phyloP scores from a whole-genome alignment of 2,329 filamentous ascomycete genomes.

The Sclerotinia glacialis region DNA sequence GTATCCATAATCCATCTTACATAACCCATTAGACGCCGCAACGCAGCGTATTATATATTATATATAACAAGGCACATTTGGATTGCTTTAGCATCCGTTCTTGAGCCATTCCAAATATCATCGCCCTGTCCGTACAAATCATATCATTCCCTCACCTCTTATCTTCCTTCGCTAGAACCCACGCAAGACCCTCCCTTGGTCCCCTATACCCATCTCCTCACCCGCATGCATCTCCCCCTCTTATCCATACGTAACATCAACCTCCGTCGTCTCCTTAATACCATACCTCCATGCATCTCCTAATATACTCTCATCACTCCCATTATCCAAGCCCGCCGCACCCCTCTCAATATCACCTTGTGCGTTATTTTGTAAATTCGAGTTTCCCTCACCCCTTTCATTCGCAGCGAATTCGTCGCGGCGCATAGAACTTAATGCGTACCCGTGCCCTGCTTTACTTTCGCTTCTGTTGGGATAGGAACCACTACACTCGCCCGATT shows the following conservation, averaged over 20 bases:
- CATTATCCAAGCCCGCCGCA: slow-evolving; percentile 10
- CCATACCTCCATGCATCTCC: slow-evolving; percentile 11
- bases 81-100: too few species aligned
- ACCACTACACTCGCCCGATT: background rate
- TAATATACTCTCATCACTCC: slow-evolving; percentile 17
- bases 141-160: too few species aligned
- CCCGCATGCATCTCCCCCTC: background rate
- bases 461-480: background rate
- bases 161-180: too few species aligned
- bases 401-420: slow-evolving; percentile 2
- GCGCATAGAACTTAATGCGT: slow-evolving; percentile 12
- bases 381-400: background rate
- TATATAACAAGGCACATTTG: too few species aligned
- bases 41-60: background rate
- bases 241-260: slow-evolving; percentile 2
- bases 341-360: background rate
- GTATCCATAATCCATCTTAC: background rate
- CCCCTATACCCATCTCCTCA: background rate
- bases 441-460: background rate
- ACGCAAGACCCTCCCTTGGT: background rate
- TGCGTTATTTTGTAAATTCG: background rate
- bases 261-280: slow-evolving; percentile 11
- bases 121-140: too few species aligned
- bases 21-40: background rate
- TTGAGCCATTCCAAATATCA: too few species aligned